Evolutionary conservation across 768 basidiomycete genomes (phyloP), one percentile per base, ranked within the genome.

Genomic region (Calocybe indica): DNA sequence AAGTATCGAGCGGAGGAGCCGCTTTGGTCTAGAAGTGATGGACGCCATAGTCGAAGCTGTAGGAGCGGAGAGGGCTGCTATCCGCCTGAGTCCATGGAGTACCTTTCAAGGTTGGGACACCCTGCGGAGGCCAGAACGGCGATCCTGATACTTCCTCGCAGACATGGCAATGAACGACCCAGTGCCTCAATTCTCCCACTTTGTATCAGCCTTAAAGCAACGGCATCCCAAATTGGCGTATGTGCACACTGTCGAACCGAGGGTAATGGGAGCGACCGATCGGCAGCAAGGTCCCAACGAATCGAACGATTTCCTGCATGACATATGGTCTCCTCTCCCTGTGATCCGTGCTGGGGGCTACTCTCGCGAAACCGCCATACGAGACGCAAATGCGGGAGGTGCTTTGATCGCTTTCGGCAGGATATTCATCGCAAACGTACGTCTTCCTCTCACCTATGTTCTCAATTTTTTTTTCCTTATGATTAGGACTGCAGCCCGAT

Each of bases 11-110:
- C 77, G 75, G 46, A 68, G 88, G 5, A 66, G 71, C 1, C 68
- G 78, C 28, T 87, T 89, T 58, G 57, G 62, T 0, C 62, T 83
- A 6, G 80, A 83, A 50, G 66, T 84, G 35, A 58, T 79, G 6
- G 69, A 76, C 29, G 79, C 77, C 1, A 63, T 85, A 1, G 65
- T 63, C 2, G 58, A 69, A 0, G 73, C 74, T 1, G 62, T 87
- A 33, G 85, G 86, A 0, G 59, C 67, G 22, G 72, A 78, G 15
- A 70, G 70, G 13, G 70, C 76, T 1, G 81, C 66, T 0, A 65
- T 88, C 37, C 71, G 84, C 6, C 34, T 86, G 32, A 78, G 79
- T 50, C 83, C 80, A 2, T 85, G 77, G 79, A 66, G 63, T 36
- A 39, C 39, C 1, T 68, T 63, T 52, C 71, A 74, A 53, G 68